These are phyloP conservation scores for Dactylella cylindrospora DNA, from an alignment of 2,329 filamentous ascomycete genomes.

Conservation along the genomic window DNA sequence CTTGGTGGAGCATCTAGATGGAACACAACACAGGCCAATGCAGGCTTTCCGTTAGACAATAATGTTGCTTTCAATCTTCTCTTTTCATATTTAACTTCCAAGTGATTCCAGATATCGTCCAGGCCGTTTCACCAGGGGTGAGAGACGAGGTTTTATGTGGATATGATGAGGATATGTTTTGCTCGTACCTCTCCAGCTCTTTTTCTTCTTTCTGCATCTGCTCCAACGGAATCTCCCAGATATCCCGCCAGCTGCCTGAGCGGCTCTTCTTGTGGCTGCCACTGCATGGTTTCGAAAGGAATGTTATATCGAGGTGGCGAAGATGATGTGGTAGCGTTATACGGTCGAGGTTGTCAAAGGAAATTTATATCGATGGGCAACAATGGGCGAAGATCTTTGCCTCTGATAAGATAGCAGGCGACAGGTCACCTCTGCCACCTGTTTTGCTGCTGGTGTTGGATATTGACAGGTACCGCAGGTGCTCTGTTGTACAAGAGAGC, in stretches of 20 bases:
- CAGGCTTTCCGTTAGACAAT: slow-evolving; percentile 44
- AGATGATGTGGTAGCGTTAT: background rate
- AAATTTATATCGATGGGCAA: too few species aligned
- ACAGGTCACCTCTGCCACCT: too few species aligned
- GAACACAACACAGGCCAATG: slow-evolving; percentile 33
- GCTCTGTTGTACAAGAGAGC: too few species aligned
- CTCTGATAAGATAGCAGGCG: slow-evolving; percentile 1
- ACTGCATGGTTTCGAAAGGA: slow-evolving; percentile 68
- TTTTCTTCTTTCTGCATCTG: slow-evolving; percentile 39
- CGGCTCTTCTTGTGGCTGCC: slow-evolving; percentile 86
- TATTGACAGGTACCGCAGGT: background rate
- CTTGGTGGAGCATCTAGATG: slow-evolving; percentile 83
- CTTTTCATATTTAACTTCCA: too few species aligned
- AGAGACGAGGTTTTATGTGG: slow-evolving; percentile 24
- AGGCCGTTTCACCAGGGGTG: slow-evolving; percentile 27
- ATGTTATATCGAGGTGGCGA: background rate
- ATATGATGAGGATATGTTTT: slow-evolving; percentile 18
- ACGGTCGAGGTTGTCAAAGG: background rate
- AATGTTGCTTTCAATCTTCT: slow-evolving; percentile 18
- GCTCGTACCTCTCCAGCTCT: slow-evolving; percentile 45
- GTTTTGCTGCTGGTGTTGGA: background rate
- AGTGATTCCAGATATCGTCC: slow-evolving; percentile 24
- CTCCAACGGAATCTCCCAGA: slow-evolving; percentile 69
- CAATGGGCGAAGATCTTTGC: background rate
- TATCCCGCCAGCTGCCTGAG: slow-evolving; percentile 85